Percentiles rank a stretch among this genome's conserved stretches.
Conservation (phyloP, 768 basidiomycete species). For the Leccinum imitatum region DNA sequence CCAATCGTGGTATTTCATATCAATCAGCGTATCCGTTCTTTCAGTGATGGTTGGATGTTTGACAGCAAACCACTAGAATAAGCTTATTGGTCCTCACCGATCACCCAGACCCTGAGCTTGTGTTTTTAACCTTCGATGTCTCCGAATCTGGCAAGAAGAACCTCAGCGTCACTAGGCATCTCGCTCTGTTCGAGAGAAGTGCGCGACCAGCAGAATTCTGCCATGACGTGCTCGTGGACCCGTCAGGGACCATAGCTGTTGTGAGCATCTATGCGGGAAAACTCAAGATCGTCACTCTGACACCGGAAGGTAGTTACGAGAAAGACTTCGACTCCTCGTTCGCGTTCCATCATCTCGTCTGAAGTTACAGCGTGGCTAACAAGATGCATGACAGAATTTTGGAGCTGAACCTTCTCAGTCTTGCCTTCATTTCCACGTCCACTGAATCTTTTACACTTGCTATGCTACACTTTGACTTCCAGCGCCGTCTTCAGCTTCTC, state of each 20-base stretch:
- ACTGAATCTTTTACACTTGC: conserved; percentile 53
- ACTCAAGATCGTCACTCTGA: conserved; percentile 59
- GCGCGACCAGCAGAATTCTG: conserved; percentile 70
- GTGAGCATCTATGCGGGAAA: conserved; percentile 69
- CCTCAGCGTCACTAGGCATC: conserved; percentile 42
- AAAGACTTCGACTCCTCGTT: conserved; percentile 65
- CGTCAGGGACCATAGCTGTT: conserved; percentile 57
- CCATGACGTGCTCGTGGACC: conserved; percentile 66
- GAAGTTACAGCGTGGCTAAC: conserved; percentile 6
- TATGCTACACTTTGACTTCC: conserved; percentile 66
- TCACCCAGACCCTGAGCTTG: conserved; percentile 72
- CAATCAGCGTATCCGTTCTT: neutral
- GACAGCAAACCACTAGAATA: conserved; percentile 36
- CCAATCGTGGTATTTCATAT: conserved; percentile 48
- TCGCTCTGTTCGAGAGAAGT: conserved; percentile 56
- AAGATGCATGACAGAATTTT: conserved; percentile 43
- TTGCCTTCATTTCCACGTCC: conserved; percentile 54
- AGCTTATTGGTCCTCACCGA: conserved; percentile 66
- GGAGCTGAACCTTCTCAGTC: conserved; percentile 66
- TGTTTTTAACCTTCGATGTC: conserved; percentile 56
- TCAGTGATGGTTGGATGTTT: conserved; percentile 10
- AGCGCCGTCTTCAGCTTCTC: conserved; percentile 59
- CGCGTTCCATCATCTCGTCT: conserved; percentile 27
- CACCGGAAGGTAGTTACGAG: conserved; percentile 50
- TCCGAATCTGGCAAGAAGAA: conserved; percentile 30